Conservation (phyloP, 352 stramenopile genomes). For the Phytophthora syringae region DNA sequence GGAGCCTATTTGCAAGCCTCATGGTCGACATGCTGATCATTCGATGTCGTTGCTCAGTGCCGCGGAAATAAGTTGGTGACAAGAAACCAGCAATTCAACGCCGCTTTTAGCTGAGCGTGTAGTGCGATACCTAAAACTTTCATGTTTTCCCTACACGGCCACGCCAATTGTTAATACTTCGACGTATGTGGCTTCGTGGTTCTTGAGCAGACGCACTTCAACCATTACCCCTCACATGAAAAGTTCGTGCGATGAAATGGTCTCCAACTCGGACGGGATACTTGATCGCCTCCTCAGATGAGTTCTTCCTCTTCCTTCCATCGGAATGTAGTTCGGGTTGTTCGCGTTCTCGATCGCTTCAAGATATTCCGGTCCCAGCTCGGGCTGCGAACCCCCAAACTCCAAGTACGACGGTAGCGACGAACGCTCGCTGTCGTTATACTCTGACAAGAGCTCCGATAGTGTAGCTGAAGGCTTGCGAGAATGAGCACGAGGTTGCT, state of each 20-base stretch:
- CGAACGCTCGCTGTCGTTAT: conserved; percentile 43
- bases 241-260: conserved; percentile 36
- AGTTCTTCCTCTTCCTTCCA: conserved; percentile 34
- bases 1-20: neutral
- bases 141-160: no score
- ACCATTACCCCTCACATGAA: conserved; percentile 37
- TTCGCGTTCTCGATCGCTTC: conserved; percentile 32
- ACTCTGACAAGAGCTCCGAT: conserved; percentile 71
- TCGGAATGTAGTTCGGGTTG: conserved; percentile 18
- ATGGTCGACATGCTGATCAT: neutral
- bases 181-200: no score
- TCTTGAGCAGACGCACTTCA: no score
- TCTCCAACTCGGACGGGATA: conserved; percentile 30
- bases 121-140: no score
- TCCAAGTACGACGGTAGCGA: conserved; percentile 38
- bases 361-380: conserved; percentile 47
- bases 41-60: no score
- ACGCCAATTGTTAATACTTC: no score
- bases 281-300: conserved; percentile 35
- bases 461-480: conserved; percentile 45
- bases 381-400: conserved; percentile 31
- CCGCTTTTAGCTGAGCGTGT: no score
- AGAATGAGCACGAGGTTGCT: conserved; percentile 34
- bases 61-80: neutral
- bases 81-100: neutral